A percentile compares a stretch with the other conserved stretches of the same genome.
Conservation (phyloP, 140 eudicot genomes). For the Flaveria floridana region DNA sequence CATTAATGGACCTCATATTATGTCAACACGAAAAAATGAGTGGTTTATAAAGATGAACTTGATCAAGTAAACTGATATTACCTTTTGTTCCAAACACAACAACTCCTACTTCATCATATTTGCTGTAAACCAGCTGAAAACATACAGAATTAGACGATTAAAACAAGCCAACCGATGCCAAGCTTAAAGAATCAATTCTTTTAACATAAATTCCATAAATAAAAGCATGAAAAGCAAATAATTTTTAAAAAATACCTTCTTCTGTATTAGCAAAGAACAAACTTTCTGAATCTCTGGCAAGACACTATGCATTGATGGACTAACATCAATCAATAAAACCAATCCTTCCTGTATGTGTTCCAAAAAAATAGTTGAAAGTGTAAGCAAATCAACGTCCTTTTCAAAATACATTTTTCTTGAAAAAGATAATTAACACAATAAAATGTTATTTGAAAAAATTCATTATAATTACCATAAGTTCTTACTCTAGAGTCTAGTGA, state of each 20-base stretch:
- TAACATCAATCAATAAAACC: conserved; percentile 82
- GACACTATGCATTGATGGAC: conserved; percentile 80
- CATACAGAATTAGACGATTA: conserved; percentile 8
- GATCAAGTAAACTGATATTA: conserved; percentile 27
- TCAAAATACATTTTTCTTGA: neutral
- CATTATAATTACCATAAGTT: neutral
- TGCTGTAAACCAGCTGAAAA: conserved; percentile 71
- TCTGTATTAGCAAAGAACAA: conserved; percentile 76
- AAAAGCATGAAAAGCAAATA: neutral
- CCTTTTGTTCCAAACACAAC: conserved; percentile 89
- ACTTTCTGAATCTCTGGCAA: conserved; percentile 78
- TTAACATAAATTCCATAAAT: neutral
- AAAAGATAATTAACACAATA: neutral
- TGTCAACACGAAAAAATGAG: neutral
- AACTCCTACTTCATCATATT: conserved; percentile 85
- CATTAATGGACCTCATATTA: neutral
- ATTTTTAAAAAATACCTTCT: conserved; percentile 54
- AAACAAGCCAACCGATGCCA: conserved; percentile 20
- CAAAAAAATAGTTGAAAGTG: conserved; percentile 12
- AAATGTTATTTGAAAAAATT: neutral
- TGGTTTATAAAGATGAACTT: conserved; percentile 6
- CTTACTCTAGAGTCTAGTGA: neutral
- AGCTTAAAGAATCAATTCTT: neutral
- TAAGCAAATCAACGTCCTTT: conserved; percentile 14
- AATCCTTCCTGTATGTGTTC: conserved; percentile 66